Evolutionary conservation across 169 alveolate species (phyloP), one percentile per base, ranked within the genome.

Genomic region (Cryptosporidium tyzzeri): DNA sequence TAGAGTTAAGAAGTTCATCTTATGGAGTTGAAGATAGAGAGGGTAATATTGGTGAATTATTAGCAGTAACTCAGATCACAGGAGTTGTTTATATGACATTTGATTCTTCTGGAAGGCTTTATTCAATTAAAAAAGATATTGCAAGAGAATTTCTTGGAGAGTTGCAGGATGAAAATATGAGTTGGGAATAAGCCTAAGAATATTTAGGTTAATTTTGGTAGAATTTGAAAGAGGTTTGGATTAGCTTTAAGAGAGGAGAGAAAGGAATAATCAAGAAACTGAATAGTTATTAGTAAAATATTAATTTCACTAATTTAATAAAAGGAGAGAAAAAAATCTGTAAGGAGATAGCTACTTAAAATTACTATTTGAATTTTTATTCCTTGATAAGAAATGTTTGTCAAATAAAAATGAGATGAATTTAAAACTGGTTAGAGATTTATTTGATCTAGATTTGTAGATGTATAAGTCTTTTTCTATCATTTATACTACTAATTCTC

Each of bases 141-240:
- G 89, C 89, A 3, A 80, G 89, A 41, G 74, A 80, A n/a, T 80
- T 31, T 21, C 68, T 80, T 29, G 89, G 89, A 14, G 89, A 80
- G 31, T 26, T 80, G 39, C 68, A 61, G 39, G 89, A 80, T 29
- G 89, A 80, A 9, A 62, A 69, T 23, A 61, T 80, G 75, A 80
- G n/a, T 4, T 80, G 89, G 89, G 89, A 80, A 16, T 39, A 75
- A 37, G 18, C 8, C 5, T 12, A 53, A 8, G 62, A 53, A 23
- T 4, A 53, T 23, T 53, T 53, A 53, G 62, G 12, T 23, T n/a
- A 23, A 9, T 55, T 33, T 55, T 21, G 29, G 21, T 1, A 14
- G 21, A 55, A 3, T 55, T 55, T 4, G 16, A 55, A 23, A 33
- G 14, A 55, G 33, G 10, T 9, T 55, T 0, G 10, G 5, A 12